Percentiles rank a stretch among this genome's conserved stretches.
phyloP scores from a whole-genome alignment of 768 basidiomycete species.

The Lactarius vividus region DNA sequence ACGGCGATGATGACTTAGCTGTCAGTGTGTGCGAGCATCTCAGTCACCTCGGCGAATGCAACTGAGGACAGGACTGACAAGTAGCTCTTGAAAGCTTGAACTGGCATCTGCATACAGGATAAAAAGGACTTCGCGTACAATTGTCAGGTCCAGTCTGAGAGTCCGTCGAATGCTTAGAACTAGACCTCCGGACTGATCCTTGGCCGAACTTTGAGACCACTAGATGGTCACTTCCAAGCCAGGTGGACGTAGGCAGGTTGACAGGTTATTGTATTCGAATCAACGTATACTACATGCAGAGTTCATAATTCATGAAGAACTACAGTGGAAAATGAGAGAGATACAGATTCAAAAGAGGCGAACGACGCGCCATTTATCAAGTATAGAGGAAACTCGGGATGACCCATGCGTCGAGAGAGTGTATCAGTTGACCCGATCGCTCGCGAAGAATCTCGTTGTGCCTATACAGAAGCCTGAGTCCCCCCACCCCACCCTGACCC shows the following conservation, averaged over 20 bases:
- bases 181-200: neutral
- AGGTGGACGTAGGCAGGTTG: neutral
- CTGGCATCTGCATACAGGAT: too few species aligned
- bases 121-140: too few species aligned
- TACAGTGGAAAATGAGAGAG: neutral
- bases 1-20: neutral
- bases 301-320: too few species aligned
- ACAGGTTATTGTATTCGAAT: neutral
- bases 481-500: neutral
- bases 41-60: neutral
- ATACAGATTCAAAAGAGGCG: neutral
- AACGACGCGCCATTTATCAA: neutral
- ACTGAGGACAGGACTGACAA: neutral
- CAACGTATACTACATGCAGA: neutral
- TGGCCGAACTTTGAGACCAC: too few species aligned
- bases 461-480: neutral
- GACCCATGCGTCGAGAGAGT: neutral
- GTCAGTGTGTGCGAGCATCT: too few species aligned
- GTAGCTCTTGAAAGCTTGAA: too few species aligned
- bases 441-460: constrained; percentile 3
- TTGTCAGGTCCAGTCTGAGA: too few species aligned
- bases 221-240: neutral
- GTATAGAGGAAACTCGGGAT: neutral
- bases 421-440: neutral
- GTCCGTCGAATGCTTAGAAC: neutral